Evolutionary conservation across 1,284 basidiomycete species (phyloP).

Genomic region (Sporisorium sorghi): DNA sequence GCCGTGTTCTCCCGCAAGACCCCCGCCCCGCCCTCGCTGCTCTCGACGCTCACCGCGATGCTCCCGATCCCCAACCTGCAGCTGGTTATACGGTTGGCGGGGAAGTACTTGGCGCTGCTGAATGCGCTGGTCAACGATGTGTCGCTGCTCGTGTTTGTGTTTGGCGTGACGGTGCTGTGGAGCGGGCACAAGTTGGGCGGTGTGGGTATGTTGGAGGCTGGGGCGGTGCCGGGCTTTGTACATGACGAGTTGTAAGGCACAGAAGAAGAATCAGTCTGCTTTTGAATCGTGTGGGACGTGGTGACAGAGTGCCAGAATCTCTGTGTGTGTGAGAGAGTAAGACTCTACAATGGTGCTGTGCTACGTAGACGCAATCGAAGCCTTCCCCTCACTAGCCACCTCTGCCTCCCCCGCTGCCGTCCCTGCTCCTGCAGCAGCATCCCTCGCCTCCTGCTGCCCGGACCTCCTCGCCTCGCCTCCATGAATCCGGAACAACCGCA

Average conservation of each 20-base stretch:
- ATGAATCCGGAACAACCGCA: conserved; percentile 44
- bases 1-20: conserved; percentile 38
- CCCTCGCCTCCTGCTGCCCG: background rate
- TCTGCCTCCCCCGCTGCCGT: background rate
- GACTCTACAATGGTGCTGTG: background rate
- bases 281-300: background rate
- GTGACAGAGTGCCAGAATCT: background rate
- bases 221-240: background rate
- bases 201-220: conserved; percentile 23
- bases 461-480: conserved; percentile 4
- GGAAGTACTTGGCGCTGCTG: conserved; percentile 42
- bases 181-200: conserved; percentile 32
- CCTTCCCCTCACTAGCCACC: background rate
- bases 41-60: conserved; percentile 29
- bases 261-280: background rate
- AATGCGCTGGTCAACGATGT: conserved; percentile 54
- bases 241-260: conserved; percentile 37
- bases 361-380: background rate
- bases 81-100: conserved; percentile 21
- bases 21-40: conserved; percentile 37
- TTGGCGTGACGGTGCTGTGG: conserved; percentile 52
- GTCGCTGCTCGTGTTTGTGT: conserved; percentile 55
- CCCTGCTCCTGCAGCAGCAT: background rate
- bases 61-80: conserved; percentile 45
- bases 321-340: background rate